phyloP scores from a whole-genome alignment of 2,329 filamentous ascomycete genomes.

The Celoporthe dispersa region DNA sequence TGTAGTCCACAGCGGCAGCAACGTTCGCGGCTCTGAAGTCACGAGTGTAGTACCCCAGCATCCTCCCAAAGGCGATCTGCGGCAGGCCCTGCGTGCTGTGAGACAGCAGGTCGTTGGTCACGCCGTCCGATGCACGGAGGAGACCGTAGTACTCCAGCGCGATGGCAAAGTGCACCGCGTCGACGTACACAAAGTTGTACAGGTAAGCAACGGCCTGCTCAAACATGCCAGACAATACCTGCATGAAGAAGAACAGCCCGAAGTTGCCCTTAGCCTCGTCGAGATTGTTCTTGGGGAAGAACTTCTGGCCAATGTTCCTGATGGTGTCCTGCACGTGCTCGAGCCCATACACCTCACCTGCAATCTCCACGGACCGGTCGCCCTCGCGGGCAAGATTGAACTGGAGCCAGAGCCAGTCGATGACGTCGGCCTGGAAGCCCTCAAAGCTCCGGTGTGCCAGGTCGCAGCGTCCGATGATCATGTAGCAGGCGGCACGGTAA shows the following conservation, averaged over 20 bases:
- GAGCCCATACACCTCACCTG: slow-evolving; percentile 68
- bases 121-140: slow-evolving; percentile 82
- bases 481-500: slow-evolving; percentile 96
- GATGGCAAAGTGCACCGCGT: slow-evolving; percentile 93
- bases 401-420: slow-evolving; percentile 75
- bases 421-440: slow-evolving; percentile 65
- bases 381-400: slow-evolving; percentile 71
- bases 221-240: slow-evolving; percentile 88
- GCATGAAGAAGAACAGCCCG: slow-evolving; percentile 91
- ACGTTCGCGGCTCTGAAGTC: slow-evolving; percentile 93
- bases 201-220: slow-evolving; percentile 92
- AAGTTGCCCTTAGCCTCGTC: slow-evolving; percentile 77
- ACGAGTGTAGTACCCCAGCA: slow-evolving; percentile 92
- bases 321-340: slow-evolving; percentile 77
- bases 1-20: slow-evolving; percentile 89
- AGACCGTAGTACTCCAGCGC: slow-evolving; percentile 88
- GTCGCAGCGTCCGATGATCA: slow-evolving; percentile 85
- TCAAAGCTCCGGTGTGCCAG: slow-evolving; percentile 67
- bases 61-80: slow-evolving; percentile 91
- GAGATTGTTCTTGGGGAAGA: slow-evolving; percentile 81
- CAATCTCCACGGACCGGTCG: slow-evolving; percentile 66
- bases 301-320: slow-evolving; percentile 84
- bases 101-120: slow-evolving; percentile 70
- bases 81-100: slow-evolving; percentile 71
- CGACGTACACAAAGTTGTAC: slow-evolving; percentile 88